Percentiles rank a stretch among this genome's conserved stretches.
Evolutionary conservation across 2,329 filamentous ascomycete genomes (phyloP).

Genomic region (Aspergillus awamori): DNA sequence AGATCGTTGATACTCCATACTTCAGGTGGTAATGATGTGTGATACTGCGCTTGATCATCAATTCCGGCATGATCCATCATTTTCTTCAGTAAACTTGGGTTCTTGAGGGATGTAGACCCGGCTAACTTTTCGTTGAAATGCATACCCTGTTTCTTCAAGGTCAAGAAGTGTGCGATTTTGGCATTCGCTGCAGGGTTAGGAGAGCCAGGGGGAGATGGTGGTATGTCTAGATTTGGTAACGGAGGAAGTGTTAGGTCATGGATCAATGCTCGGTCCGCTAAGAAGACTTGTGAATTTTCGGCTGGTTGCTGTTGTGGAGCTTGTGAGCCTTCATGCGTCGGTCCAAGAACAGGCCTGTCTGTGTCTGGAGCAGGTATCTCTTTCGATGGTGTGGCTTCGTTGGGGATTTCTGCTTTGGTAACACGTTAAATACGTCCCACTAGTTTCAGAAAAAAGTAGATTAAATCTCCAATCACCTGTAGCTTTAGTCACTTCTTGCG

Average conservation of each 20-base stretch:
- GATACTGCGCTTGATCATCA: slow-evolving; percentile 56
- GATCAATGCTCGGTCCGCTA: slow-evolving; percentile 52
- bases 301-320: slow-evolving; percentile 11
- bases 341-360: slow-evolving; percentile 41
- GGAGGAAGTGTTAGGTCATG: slow-evolving; percentile 60
- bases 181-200: slow-evolving; percentile 50
- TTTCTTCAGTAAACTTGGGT: slow-evolving; percentile 60
- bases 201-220: slow-evolving; percentile 51
- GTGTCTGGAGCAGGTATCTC: slow-evolving; percentile 18
- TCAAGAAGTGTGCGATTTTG: slow-evolving; percentile 64
- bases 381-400: slow-evolving; percentile 5
- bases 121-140: slow-evolving; percentile 67
- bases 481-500: slow-evolving; percentile 2
- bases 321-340: slow-evolving; percentile 32
- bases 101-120: slow-evolving; percentile 59
- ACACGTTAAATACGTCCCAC: not conserved
- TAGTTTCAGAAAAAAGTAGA: not conserved
- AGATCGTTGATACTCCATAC: slow-evolving; percentile 45
- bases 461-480: slow-evolving; percentile 12
- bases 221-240: slow-evolving; percentile 49
- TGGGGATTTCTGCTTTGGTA: slow-evolving; percentile 9
- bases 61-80: slow-evolving; percentile 63
- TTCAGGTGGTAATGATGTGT: slow-evolving; percentile 49
- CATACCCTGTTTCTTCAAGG: slow-evolving; percentile 62
- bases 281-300: slow-evolving; percentile 37